Evolutionary conservation across 2,329 filamentous ascomycete species (phyloP).

Genomic region (Penicillium olsonii): DNA sequence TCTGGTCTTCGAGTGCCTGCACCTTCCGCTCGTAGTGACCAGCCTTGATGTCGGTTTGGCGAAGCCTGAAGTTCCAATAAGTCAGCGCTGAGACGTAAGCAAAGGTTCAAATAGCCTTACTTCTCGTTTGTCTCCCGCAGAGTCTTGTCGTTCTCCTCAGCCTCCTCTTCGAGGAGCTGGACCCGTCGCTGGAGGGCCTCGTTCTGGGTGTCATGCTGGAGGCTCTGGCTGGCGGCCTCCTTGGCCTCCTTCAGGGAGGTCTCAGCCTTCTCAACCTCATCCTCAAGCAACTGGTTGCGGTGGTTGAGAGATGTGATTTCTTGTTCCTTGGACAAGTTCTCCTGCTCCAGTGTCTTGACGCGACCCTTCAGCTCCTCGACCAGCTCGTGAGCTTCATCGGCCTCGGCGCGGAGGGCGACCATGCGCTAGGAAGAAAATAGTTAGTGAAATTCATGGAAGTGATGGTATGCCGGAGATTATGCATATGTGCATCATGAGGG

Average conservation of each 20-base stretch:
- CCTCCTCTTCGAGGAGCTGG: conserved; percentile 96
- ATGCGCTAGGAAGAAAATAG: conserved; percentile 69
- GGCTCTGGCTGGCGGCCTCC: conserved; percentile 77
- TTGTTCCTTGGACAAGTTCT: conserved; percentile 95
- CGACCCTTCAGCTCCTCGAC: conserved; percentile 84
- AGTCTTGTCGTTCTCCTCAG: conserved; percentile 93
- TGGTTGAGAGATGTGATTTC: conserved; percentile 95
- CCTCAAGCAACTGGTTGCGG: conserved; percentile 89
- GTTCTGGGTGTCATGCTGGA: conserved; percentile 82
- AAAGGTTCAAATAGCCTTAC: conserved; percentile 58
- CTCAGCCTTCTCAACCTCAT: conserved; percentile 92
- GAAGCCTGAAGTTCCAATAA: conserved; percentile 66
- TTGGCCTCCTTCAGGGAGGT: conserved; percentile 80
- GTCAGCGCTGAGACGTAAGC: conserved; percentile 10
- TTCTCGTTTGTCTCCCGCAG: conserved; percentile 98
- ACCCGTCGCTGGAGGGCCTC: conserved; percentile 89
- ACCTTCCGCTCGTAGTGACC: conserved; percentile 99
- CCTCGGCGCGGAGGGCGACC: conserved; percentile 90
- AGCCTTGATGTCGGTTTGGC: conserved; percentile 98
- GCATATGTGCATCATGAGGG: conserved; percentile 19
- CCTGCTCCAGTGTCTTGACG: conserved; percentile 89
- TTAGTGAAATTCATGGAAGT: conserved; percentile 14
- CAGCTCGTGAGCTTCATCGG: conserved; percentile 78
- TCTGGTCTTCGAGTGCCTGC: conserved; percentile 87
- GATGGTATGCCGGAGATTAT: conserved; percentile 20